These are phyloP conservation scores for Medicago lupulina DNA, from an alignment of 306 rosid genomes.

Conservation along the genomic window DNA sequence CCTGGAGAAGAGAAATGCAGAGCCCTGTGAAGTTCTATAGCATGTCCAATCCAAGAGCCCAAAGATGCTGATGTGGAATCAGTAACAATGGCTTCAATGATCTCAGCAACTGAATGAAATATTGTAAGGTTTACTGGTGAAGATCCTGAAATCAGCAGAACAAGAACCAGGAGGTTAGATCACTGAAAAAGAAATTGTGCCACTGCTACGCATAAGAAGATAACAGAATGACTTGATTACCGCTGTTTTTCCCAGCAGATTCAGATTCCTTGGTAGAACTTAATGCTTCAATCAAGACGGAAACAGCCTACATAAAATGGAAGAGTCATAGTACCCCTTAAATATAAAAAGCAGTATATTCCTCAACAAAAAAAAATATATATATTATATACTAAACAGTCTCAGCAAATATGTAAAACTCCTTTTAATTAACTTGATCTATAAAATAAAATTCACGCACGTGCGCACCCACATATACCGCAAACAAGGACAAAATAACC, in stretches of 20 bases:
- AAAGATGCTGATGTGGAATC: conserved; percentile 90
- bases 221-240: conserved; percentile 51
- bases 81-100: conserved; percentile 92
- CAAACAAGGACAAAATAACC: conserved; percentile 31
- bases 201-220: conserved; percentile 12
- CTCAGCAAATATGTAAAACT: conserved; percentile 32
- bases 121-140: conserved; percentile 82
- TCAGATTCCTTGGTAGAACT: conserved; percentile 81
- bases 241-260: conserved; percentile 64
- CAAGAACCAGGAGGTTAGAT: conserved; percentile 43
- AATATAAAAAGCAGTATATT: conserved; percentile 34
- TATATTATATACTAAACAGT: conserved; percentile 27
- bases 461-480: not conserved
- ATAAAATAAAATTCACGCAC: not conserved
- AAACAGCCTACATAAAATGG: conserved; percentile 69
- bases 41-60: conserved; percentile 91
- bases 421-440: conserved; percentile 13
- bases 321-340: conserved; percentile 29
- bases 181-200: conserved; percentile 20
- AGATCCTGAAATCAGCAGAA: conserved; percentile 68
- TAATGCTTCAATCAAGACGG: conserved; percentile 79
- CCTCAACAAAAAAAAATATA: too few relatives aligned
- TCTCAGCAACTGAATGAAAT: conserved; percentile 96
- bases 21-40: conserved; percentile 84
- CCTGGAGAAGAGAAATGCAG: conserved; percentile 93